Evolutionary conservation across 2,329 filamentous ascomycete species (phyloP).

Genomic region (Penicillium olsonii): DNA sequence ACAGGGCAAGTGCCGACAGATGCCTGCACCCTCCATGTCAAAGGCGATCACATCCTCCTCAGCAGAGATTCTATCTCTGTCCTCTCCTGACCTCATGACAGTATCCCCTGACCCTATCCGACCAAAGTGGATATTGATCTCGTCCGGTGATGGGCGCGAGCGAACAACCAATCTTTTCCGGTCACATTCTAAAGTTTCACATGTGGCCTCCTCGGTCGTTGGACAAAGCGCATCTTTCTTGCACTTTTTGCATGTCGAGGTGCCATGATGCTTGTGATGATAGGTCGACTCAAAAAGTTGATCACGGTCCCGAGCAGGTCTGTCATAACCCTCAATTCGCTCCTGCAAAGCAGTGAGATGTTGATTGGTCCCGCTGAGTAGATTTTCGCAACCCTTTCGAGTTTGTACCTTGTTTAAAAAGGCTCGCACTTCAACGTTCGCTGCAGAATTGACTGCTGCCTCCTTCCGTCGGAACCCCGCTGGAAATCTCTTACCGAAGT

Average conservation of each 20-base stretch:
- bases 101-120: constrained; percentile 35
- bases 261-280: constrained; percentile 6
- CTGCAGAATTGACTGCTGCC: neutral
- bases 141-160: neutral
- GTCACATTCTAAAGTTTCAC: constrained; percentile 7
- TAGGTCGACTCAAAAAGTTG: constrained; percentile 8
- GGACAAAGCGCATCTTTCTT: neutral
- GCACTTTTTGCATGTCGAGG: constrained; percentile 3
- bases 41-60: constrained; percentile 28
- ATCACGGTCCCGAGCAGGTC: neutral
- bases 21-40: constrained; percentile 41
- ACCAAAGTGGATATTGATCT: constrained; percentile 33
- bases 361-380: too few species aligned
- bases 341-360: too few species aligned
- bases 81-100: constrained; percentile 38
- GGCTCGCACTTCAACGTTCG: constrained; percentile 6
- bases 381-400: neutral
- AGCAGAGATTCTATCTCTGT: constrained; percentile 29
- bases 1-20: constrained; percentile 34
- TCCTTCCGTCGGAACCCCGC: constrained; percentile 4
- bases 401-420: constrained; percentile 7
- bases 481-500: constrained; percentile 4
- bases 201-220: constrained; percentile 7
- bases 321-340: too few species aligned
- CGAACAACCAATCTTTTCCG: neutral